Conservation (phyloP, 176 grass and related monocot genomes). For the Tillandsia fasciculata region DNA sequence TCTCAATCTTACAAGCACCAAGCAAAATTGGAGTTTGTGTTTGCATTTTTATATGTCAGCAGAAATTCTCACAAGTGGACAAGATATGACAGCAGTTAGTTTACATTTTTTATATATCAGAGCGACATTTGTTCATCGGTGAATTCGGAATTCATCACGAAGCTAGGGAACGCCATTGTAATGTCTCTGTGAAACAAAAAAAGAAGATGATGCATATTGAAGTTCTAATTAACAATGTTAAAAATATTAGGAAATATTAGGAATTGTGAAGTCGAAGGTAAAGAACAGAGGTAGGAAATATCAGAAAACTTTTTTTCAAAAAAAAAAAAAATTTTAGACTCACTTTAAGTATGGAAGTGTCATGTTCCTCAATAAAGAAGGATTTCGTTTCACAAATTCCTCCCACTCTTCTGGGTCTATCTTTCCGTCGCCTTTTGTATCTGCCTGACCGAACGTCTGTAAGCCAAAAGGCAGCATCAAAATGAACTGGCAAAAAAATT, state of each 20-base stretch:
- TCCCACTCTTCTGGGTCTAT: slow-evolving; percentile 72
- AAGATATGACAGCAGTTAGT: neutral
- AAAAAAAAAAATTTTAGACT: slow-evolving; percentile 7
- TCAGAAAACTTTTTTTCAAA: neutral
- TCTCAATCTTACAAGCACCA: too few species aligned
- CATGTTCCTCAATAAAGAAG: slow-evolving; percentile 60
- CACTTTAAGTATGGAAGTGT: slow-evolving; percentile 74
- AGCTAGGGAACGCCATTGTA: slow-evolving; percentile 51
- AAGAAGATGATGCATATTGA: neutral
- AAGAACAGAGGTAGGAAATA: neutral
- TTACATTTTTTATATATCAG: neutral
- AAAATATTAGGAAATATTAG: neutral
- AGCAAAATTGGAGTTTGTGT: too few species aligned
- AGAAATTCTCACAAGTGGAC: neutral
- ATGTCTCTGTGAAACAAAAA: slow-evolving; percentile 42
- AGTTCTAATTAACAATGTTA: neutral
- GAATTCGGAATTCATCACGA: slow-evolving; percentile 41
- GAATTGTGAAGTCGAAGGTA: slow-evolving; percentile 9
- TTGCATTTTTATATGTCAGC: too few species aligned
- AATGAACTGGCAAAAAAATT: neutral
- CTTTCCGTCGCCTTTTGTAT: slow-evolving; percentile 64
- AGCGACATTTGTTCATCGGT: slow-evolving; percentile 15
- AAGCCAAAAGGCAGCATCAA: slow-evolving; percentile 5
- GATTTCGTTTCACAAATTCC: slow-evolving; percentile 59
- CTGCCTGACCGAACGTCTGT: slow-evolving; percentile 73